Evolutionary conservation across 495 filamentous ascomycete species (phyloP).

Genomic region (Podospora tetraspora): DNA sequence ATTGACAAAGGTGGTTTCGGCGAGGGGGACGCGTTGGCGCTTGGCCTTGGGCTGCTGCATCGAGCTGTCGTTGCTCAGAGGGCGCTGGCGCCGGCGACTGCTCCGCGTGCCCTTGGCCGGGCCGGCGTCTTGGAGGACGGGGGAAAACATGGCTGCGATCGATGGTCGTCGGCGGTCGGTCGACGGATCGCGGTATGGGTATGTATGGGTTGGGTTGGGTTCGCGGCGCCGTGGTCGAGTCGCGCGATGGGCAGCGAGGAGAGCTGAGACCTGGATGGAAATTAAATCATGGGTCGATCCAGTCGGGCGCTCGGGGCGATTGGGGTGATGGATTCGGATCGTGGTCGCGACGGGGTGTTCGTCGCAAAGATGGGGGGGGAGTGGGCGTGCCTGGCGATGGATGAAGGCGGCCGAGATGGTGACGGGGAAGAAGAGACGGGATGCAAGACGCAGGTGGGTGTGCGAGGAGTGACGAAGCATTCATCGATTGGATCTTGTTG

Average conservation of each 20-base stretch:
- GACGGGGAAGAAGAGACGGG: neutral
- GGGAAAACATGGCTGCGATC: conserved; percentile 55
- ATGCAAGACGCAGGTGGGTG: neutral
- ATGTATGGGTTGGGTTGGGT: neutral
- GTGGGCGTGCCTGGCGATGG: neutral
- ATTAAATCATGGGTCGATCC: neutral
- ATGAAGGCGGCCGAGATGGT: conserved; percentile 1
- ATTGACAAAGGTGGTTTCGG: conserved; percentile 48
- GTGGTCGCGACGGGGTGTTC: neutral
- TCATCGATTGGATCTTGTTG: conserved; percentile 37
- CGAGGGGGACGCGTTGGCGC: conserved; percentile 60
- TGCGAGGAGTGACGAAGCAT: conserved; percentile 31
- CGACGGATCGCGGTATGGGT: neutral
- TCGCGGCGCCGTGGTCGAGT: neutral
- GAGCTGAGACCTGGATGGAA: neutral
- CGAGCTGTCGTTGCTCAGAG: conserved; percentile 57
- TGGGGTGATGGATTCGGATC: neutral
- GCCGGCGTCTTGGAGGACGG: conserved; percentile 43
- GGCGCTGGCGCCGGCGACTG: conserved; percentile 61
- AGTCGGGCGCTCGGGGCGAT: neutral
- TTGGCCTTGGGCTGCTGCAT: conserved; percentile 65
- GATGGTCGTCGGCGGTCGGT: conserved; percentile 14
- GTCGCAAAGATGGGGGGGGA: conserved; percentile 5
- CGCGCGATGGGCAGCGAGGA: neutral
- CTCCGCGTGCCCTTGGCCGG: conserved; percentile 51